Evolutionary conservation across 352 stramenopile genomes (phyloP).

Genomic region (Globisporangium ultimum): DNA sequence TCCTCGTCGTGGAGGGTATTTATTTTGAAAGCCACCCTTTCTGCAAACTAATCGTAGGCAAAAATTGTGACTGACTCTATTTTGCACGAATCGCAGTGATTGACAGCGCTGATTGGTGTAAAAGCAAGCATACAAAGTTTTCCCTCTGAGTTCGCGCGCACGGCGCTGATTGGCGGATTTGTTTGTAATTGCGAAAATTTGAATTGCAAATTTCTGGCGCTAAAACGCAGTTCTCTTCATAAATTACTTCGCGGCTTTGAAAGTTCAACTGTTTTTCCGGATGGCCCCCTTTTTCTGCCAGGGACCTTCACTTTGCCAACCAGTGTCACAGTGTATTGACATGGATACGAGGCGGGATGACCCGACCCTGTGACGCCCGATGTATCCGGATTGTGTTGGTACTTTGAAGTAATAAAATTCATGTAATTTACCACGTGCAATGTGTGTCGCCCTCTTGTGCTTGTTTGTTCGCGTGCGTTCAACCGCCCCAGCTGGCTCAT

Average conservation of each 20-base stretch:
- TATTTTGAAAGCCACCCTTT: background rate
- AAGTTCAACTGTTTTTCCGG: conserved; percentile 16
- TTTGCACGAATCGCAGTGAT: conserved; percentile 2
- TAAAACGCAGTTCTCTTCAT: background rate
- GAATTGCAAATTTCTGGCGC: conserved; percentile 7
- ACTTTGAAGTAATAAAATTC: conserved; percentile 20
- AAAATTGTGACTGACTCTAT: background rate
- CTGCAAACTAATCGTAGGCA: background rate
- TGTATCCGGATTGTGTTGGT: conserved; percentile 4
- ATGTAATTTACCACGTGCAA: background rate
- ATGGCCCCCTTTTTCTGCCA: conserved; percentile 1
- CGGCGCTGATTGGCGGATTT: conserved; percentile 38
- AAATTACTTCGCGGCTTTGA: conserved; percentile 4
- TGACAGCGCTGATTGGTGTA: conserved; percentile 1
- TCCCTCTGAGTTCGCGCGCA: conserved; percentile 28
- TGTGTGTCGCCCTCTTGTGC: background rate
- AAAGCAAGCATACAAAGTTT: background rate
- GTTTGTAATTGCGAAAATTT: conserved; percentile 15
- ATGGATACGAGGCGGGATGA: conserved; percentile 10
- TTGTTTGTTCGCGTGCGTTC: background rate
- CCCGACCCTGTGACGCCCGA: background rate
- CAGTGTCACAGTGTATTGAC: background rate
- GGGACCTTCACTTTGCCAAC: background rate
- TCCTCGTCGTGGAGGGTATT: background rate
- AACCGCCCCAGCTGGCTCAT: conserved; percentile 17